phyloP scores from a whole-genome alignment of 495 filamentous ascomycete species.

The Podospora pseudocomata region DNA sequence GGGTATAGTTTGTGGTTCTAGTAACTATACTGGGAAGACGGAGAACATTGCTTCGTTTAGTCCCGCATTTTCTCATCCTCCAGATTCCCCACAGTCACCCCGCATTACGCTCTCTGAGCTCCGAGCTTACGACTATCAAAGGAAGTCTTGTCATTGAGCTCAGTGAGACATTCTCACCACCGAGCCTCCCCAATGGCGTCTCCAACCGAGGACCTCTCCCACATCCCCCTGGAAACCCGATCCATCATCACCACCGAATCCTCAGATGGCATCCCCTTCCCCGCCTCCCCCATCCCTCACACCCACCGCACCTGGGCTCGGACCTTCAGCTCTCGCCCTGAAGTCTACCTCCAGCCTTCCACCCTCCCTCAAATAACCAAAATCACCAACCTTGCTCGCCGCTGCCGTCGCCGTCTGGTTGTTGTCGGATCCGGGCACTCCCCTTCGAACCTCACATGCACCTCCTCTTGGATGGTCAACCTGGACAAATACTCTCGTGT shows the following conservation, averaged over 20 bases:
- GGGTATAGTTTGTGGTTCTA: background rate
- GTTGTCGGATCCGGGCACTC: slow-evolving; percentile 86
- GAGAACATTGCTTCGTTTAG: background rate
- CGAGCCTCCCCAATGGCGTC: slow-evolving; percentile 19
- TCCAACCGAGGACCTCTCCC: slow-evolving; percentile 3
- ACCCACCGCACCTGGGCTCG: slow-evolving; percentile 94
- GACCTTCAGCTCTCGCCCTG: slow-evolving; percentile 81
- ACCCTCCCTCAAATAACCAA: slow-evolving; percentile 77
- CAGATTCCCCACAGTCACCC: background rate
- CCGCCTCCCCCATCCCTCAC: slow-evolving; percentile 58
- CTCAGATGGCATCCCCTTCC: slow-evolving; percentile 62
- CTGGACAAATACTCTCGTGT: slow-evolving; percentile 78
- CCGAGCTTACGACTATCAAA: no score
- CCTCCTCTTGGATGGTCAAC: slow-evolving; percentile 91
- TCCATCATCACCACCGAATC: slow-evolving; percentile 20
- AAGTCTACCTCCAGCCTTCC: slow-evolving; percentile 82
- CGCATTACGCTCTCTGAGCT: background rate
- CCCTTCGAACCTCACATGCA: slow-evolving; percentile 88
- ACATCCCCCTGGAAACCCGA: slow-evolving; percentile 24
- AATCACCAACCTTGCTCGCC: slow-evolving; percentile 73
- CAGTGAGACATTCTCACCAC: background rate
- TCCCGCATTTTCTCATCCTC: background rate
- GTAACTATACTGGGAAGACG: background rate
- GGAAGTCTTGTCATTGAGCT: background rate
- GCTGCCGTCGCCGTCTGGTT: slow-evolving; percentile 73